Conservation (phyloP, 768 basidiomycete species). For the Rhodosporidiobolus sp. region DNA sequence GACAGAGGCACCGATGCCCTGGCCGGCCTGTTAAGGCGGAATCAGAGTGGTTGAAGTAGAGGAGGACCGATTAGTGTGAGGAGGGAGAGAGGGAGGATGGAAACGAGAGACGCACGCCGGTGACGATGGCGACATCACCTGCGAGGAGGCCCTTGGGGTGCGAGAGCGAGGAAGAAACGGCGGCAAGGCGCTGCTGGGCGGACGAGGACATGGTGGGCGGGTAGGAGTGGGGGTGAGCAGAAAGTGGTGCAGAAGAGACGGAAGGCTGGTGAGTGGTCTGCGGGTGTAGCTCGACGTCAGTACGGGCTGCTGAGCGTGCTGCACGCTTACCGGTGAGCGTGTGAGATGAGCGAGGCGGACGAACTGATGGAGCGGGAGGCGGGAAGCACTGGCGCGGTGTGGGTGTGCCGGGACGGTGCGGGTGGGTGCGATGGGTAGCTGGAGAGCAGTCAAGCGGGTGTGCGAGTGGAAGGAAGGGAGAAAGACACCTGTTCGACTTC, state of each 20-base stretch:
- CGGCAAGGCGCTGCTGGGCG: conserved; percentile 24
- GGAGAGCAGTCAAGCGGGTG: neutral
- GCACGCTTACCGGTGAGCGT: too few species aligned
- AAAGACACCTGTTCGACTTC: too few species aligned
- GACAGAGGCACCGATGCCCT: conserved; percentile 74
- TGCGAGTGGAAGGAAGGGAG: neutral
- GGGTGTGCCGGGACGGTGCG: too few species aligned
- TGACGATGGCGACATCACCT: conserved; percentile 75
- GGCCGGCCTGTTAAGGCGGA: conserved; percentile 24
- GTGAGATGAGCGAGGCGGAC: too few species aligned
- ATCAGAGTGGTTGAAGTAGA: neutral
- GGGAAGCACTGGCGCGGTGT: too few species aligned
- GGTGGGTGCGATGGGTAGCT: neutral
- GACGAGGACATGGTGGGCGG: conserved; percentile 19
- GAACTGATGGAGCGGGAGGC: too few species aligned
- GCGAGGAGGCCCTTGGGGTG: conserved; percentile 31
- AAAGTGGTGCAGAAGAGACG: neutral
- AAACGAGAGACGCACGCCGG: conserved; percentile 56
- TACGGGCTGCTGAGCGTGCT: too few species aligned
- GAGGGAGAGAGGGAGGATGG: neutral
- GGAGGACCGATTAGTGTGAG: neutral
- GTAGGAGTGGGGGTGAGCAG: neutral
- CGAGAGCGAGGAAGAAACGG: conserved; percentile 8
- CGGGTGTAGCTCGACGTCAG: too few species aligned
- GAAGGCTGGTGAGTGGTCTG: too few species aligned